Evolutionary conservation across 2,329 filamentous ascomycete species (phyloP).

Genomic region (Pseudogymnoascus sp.): DNA sequence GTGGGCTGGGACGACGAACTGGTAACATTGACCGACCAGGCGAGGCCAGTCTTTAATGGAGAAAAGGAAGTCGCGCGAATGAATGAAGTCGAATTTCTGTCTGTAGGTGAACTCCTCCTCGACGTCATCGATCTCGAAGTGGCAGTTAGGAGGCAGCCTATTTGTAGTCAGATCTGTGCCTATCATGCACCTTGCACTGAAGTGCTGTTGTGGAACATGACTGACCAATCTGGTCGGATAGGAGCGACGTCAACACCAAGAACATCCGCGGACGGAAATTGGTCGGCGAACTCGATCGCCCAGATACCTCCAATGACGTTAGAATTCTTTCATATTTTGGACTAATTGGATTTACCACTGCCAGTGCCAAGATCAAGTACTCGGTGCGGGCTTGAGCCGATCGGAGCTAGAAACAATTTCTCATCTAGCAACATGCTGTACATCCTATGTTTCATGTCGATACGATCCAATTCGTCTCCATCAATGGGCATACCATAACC

Average conservation of each 20-base stretch:
- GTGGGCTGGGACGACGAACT: too few species aligned
- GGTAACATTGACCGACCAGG: too few species aligned
- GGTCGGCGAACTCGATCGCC: constrained; percentile 9
- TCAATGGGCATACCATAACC: constrained; percentile 37
- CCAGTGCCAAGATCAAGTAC: constrained; percentile 35
- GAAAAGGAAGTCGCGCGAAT: too few species aligned
- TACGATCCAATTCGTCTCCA: constrained; percentile 34
- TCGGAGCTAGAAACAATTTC: constrained; percentile 17
- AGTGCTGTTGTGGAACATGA: background rate
- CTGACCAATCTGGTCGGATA: constrained; percentile 11
- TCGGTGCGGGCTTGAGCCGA: constrained; percentile 23
- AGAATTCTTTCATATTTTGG: background rate
- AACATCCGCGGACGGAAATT: constrained; percentile 11
- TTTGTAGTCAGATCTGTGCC: background rate
- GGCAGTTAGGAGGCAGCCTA: constrained; percentile 40
- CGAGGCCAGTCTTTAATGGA: too few species aligned
- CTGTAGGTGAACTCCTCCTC: constrained; percentile 42
- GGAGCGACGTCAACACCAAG: constrained; percentile 12
- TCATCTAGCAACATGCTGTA: constrained; percentile 24
- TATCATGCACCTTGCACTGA: background rate
- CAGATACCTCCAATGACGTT: constrained; percentile 28
- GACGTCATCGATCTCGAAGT: constrained; percentile 46
- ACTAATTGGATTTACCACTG: constrained; percentile 32
- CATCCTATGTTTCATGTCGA: constrained; percentile 35
- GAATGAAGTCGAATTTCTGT: too few species aligned